Base-by-base conservation (phyloP, 805 yeast species). In the Vanderwaltozyma polyspora region DNA sequence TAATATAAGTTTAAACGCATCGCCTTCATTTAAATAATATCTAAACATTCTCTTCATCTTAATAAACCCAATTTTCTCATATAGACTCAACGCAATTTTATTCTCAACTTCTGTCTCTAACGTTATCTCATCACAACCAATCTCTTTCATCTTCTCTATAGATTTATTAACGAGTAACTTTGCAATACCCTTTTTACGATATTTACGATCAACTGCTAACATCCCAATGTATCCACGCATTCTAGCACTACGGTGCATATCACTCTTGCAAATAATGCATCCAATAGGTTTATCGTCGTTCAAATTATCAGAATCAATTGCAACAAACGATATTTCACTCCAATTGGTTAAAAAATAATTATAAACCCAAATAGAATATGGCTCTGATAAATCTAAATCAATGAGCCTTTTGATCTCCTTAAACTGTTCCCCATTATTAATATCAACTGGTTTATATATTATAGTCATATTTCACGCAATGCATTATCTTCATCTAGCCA, bases 141-240 rank as follows among this genome's bases (percentile, higher is more conserved):
- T 67, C 32, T 60, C 51, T 6, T 68, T 67, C 87, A 91, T 81
- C 25, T 67, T 67, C 12, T 70, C 70, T 4, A 89, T 68, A 5
- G 80, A 73, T 36, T 64, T 48, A 31, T 66, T 64, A 13, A 86
- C 86, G 32, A 91, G 66, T 30, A 63, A 62, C 44, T 78, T 78
- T 3, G 96, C 96, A 31, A 87, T 79, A 1, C 95, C 95, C 29
- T 62, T 63, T 3, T 93, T 87, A 36, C 98, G 64, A 52, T 68
- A 76, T 12, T 59, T 52, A 25, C 75, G 74, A 33, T 77, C 76
- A 10, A 89, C 94, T 0, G 93, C 95, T 35, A 91, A 62, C 98
- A 91, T 91, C 2, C 96, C 98, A 19, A 91, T 87, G 51, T 91
- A 91, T 0, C 98, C 98, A 40, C 98, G 67, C 45, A 67, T 52